Evolutionary conservation across 177 flowering plant species (phyloP).

Genomic region (Vitis hybrid): DNA sequence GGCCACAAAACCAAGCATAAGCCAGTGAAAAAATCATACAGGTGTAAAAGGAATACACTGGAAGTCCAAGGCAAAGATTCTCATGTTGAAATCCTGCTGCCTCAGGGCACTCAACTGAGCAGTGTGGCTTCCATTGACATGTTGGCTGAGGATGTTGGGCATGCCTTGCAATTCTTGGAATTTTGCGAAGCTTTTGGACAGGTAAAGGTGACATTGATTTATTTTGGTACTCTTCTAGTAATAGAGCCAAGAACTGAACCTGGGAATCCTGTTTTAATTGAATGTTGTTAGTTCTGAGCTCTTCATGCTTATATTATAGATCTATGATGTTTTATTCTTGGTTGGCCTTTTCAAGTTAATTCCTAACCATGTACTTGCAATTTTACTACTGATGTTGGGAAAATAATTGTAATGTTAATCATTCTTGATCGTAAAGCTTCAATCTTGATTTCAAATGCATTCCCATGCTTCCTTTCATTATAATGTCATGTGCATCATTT

Average conservation of each 20-base stretch:
- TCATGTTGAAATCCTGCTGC: constrained; percentile 27
- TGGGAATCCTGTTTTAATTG: not conserved
- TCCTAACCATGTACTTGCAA: not conserved
- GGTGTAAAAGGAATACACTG: not conserved
- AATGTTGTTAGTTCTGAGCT: not conserved
- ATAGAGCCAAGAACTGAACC: not conserved
- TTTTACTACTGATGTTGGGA: not conserved
- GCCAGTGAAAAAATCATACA: not conserved
- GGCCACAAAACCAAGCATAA: not conserved
- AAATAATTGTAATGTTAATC: not conserved
- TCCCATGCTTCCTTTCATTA: not conserved
- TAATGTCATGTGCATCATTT: no score
- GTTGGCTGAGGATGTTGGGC: constrained; percentile 48
- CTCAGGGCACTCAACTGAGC: constrained; percentile 37
- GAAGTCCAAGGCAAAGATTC: not conserved
- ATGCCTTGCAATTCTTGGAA: constrained; percentile 62
- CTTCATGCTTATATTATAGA: not conserved
- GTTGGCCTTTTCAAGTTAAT: not conserved
- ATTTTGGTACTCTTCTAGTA: not conserved
- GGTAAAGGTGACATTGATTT: constrained; percentile 26
- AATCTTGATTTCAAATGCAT: not conserved
- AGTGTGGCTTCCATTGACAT: constrained; percentile 41
- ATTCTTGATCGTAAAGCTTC: not conserved
- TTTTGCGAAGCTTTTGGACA: constrained; percentile 59
- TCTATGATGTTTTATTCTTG: not conserved